Percentiles rank a stretch among this genome's conserved stretches.
Evolutionary conservation across 345 rosid species (phyloP).

Genomic region (Anacardium occidentale): DNA sequence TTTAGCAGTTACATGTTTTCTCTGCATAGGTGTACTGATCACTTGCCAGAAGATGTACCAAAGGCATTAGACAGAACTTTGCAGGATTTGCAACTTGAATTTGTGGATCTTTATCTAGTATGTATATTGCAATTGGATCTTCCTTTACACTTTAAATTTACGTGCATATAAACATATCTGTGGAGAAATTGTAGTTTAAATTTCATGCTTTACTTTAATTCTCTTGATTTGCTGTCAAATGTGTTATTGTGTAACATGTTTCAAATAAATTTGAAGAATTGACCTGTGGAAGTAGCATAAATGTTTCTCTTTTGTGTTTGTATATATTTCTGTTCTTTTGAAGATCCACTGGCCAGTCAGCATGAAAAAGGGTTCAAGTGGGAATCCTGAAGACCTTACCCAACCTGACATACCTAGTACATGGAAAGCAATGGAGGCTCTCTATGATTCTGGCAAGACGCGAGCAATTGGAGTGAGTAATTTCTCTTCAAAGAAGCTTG

Average conservation of each 20-base stretch:
- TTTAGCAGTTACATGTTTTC: no score
- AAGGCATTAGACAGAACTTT: conserved; percentile 42
- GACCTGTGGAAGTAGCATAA: no score
- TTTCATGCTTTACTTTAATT: no score
- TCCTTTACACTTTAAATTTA: not conserved
- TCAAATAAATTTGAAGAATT: no score
- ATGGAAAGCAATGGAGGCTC: conserved; percentile 54
- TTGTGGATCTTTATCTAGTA: conserved; percentile 52
- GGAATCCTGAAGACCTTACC: conserved; percentile 40
- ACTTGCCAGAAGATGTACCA: conserved; percentile 47
- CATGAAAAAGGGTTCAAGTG: conserved; percentile 9
- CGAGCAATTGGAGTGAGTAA: conserved; percentile 52
- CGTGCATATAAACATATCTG: no score
- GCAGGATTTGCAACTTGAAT: conserved; percentile 51
- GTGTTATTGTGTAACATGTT: no score
- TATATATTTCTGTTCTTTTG: not conserved
- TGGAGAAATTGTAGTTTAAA: no score
- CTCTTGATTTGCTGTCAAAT: no score
- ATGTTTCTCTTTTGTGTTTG: no score
- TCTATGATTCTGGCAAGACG: conserved; percentile 48
- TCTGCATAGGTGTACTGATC: conserved; percentile 42
- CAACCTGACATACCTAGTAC: conserved; percentile 49
- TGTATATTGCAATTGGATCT: not conserved
- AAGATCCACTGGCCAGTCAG: conserved; percentile 14
- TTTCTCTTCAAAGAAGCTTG: conserved; percentile 40